Evolutionary conservation across 345 rosid genomes (phyloP).

Genomic region (Luvunga scandens): DNA sequence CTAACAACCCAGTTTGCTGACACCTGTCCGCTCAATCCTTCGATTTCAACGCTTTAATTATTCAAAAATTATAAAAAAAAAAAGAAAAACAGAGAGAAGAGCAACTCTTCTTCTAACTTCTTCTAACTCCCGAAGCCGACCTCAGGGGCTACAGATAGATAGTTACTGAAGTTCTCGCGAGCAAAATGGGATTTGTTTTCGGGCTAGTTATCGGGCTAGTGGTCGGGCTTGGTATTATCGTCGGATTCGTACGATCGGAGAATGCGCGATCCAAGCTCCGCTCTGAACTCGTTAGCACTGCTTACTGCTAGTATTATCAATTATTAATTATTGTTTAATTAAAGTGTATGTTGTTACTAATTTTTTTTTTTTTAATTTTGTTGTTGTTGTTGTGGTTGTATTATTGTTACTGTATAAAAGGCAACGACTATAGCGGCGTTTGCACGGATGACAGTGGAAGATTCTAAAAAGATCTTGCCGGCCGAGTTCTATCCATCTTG

Average conservation of each 20-base stretch:
- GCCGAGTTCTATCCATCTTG: conserved; percentile 83
- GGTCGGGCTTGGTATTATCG: conserved; percentile 63
- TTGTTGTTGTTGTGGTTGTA: too few relatives aligned
- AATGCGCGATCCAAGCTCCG: conserved; percentile 86
- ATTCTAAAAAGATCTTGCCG: conserved; percentile 88
- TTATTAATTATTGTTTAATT: background rate
- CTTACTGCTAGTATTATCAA: background rate
- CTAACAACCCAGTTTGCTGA: background rate
- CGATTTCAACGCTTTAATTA: conserved; percentile 1
- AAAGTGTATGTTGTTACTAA: background rate
- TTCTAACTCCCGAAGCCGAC: conserved; percentile 5
- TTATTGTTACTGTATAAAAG: conserved; percentile 33
- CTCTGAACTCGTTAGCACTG: conserved; percentile 61
- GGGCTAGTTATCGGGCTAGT: conserved; percentile 69
- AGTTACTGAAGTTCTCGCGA: conserved; percentile 12
- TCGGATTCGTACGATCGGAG: conserved; percentile 77
- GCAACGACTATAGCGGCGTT: conserved; percentile 89
- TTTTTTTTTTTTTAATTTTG: background rate
- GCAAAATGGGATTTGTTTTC: conserved; percentile 54
- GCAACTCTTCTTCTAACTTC: background rate
- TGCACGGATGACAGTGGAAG: conserved; percentile 90
- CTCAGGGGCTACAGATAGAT: background rate
- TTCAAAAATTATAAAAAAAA: background rate
- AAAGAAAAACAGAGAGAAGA: background rate
- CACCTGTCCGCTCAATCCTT: background rate